Percentiles rank a stretch among this genome's conserved stretches.
Evolutionary conservation across 768 basidiomycete genomes (phyloP).

Genomic region (Suillus variegatus): DNA sequence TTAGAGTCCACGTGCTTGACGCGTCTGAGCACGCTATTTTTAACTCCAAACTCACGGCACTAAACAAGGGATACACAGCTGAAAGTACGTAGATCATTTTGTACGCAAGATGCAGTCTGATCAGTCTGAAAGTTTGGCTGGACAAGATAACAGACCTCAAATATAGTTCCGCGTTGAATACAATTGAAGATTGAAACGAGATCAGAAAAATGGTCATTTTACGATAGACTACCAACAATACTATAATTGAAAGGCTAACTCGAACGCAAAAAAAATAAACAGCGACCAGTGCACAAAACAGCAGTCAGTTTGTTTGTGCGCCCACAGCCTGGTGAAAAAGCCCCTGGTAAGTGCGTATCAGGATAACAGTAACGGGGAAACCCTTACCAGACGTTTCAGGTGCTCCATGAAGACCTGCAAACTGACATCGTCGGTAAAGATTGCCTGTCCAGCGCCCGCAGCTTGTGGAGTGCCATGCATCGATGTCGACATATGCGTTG

Average conservation of each 20-base stretch:
- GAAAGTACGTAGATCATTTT: background rate
- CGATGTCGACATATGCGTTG: constrained; percentile 91
- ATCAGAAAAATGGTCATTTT: background rate
- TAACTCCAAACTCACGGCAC: too few relatives aligned
- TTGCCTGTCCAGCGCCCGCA: constrained; percentile 78
- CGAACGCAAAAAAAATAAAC: background rate
- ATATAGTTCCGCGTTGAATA: background rate
- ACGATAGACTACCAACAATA: background rate
- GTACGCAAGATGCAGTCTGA: background rate
- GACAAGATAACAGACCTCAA: background rate
- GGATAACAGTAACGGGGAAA: background rate
- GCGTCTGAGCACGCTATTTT: background rate
- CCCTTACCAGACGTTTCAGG: constrained; percentile 83
- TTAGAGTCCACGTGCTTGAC: background rate
- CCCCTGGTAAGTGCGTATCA: background rate
- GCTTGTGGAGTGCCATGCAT: constrained; percentile 84
- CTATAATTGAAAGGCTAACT: background rate
- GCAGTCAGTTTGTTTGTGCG: constrained; percentile 60
- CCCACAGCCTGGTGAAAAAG: constrained; percentile 54
- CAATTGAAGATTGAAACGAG: background rate
- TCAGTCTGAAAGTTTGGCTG: too few relatives aligned
- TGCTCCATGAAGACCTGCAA: constrained; percentile 98
- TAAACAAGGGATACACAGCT: background rate
- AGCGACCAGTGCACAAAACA: background rate
- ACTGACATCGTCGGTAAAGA: constrained; percentile 98